Base-by-base conservation (phyloP, 2,329 filamentous ascomycete genomes). In the Chaetoscypha palmicola region DNA sequence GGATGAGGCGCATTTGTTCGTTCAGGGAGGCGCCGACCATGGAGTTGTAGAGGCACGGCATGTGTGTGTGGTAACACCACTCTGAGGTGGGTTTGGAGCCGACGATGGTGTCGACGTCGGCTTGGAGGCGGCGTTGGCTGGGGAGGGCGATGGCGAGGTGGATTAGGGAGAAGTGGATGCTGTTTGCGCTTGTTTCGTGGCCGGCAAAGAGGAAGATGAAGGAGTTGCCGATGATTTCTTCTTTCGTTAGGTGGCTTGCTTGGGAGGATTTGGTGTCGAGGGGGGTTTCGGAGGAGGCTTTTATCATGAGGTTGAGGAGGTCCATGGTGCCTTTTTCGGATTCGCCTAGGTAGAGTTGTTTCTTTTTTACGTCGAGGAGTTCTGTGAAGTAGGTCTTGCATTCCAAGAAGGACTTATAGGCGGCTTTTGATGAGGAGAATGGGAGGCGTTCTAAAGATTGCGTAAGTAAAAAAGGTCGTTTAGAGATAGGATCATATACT, bases 1-100 rank as follows among this genome's bases (percentile, higher is more conserved):
- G 72, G 12, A 77, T 62, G 11, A 79, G 56, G 22, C 76, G 70
- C 14, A 79, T 64, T 38, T 72, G 68, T 59, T 80, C 76, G 49
- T 76, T 75, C 66, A 51, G 17, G 4, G 46, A 43, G 1, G 55
- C 55, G 3, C 55, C 55, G 3, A 56, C 49, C 49, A 59, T 55
- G 28, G 46, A 48, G 35, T 58, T 58, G 28, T 52, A 58, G 2
- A 60, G 35, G n/a, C 44, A 32, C 11, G 50, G 46, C 48, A 60
- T 55, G 23, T 56, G 51, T 8, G 20, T 40, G 7, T 44, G 17
- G 21, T 60, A 59, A 3, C 45, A 41, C 46, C 48, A 57, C 19
- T 50, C 36, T 8, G 38, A 40, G 4, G 43, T 38, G 1, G 46
- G 26, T 34, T 47, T 52, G 5, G 33, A 14, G 2, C 46, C 66